These are phyloP conservation scores for Aspergillus saccharolyticus DNA, from an alignment of 495 filamentous ascomycete species.

Conservation along the genomic window DNA sequence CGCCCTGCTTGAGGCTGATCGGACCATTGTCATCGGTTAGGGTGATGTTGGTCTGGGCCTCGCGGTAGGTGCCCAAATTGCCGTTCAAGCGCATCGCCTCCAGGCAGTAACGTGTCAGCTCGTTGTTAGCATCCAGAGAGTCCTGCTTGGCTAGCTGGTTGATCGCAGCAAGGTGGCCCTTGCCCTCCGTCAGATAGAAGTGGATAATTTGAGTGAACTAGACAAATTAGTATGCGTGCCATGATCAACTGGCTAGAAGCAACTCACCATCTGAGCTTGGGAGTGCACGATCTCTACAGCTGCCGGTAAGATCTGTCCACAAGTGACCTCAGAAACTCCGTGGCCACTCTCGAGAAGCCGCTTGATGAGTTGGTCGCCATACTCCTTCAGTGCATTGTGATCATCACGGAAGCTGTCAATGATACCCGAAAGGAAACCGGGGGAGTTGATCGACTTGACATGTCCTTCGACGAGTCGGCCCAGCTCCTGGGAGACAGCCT, in stretches of 20 bases:
- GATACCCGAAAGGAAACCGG: slow-evolving; percentile 50
- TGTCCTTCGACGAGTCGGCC: slow-evolving; percentile 56
- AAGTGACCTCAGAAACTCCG: slow-evolving; percentile 64
- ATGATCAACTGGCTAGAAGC: neutral
- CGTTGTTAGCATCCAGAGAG: slow-evolving; percentile 43
- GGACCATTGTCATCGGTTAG: slow-evolving; percentile 47
- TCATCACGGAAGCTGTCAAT: slow-evolving; percentile 53
- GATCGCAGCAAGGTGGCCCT: slow-evolving; percentile 52
- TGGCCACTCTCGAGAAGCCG: slow-evolving; percentile 61
- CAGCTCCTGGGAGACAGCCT: slow-evolving; percentile 56
- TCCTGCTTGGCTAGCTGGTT: slow-evolving; percentile 47
- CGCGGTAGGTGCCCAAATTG: slow-evolving; percentile 53
- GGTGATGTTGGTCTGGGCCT: slow-evolving; percentile 33
- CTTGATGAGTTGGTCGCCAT: slow-evolving; percentile 67
- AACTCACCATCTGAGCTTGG: slow-evolving; percentile 57
- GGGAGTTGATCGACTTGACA: slow-evolving; percentile 59
- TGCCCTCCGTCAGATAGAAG: slow-evolving; percentile 64
- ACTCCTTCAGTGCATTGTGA: slow-evolving; percentile 53
- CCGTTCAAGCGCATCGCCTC: slow-evolving; percentile 57
- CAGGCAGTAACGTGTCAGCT: slow-evolving; percentile 45
- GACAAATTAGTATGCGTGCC: neutral
- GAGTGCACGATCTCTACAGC: slow-evolving; percentile 60
- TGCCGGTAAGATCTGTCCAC: slow-evolving; percentile 63
- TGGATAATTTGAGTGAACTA: slow-evolving; percentile 72
- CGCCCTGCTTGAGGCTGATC: slow-evolving; percentile 44